A percentile compares a stretch with the other conserved stretches of the same genome.
These are phyloP conservation scores for Aspergillus piperis DNA, from an alignment of 2,329 filamentous ascomycete species.

Conservation along the genomic window DNA sequence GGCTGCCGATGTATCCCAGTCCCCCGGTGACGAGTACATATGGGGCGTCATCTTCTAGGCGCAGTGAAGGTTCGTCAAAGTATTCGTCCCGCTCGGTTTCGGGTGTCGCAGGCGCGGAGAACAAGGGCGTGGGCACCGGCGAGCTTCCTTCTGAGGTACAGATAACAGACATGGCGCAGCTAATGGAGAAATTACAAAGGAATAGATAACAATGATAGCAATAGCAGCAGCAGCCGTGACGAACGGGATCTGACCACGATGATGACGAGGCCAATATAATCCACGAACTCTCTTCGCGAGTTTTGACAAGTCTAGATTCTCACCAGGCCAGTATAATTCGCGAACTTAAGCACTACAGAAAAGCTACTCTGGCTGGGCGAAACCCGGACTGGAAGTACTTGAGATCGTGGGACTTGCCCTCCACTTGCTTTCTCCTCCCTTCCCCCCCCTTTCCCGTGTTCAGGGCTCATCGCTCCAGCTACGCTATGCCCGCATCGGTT, in stretches of 20 bases:
- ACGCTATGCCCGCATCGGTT: neutral
- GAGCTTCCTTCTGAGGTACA: slow-evolving; percentile 5
- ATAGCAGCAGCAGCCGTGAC: neutral
- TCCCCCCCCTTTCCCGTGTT: neutral
- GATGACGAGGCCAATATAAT: too few species aligned
- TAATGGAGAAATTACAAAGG: slow-evolving; percentile 3
- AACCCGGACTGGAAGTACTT: neutral
- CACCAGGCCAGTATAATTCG: too few species aligned
- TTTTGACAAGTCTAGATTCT: too few species aligned
- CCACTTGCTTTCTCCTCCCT: too few species aligned
- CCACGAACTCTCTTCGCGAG: too few species aligned
- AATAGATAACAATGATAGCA: neutral
- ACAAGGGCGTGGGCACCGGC: slow-evolving; percentile 7
- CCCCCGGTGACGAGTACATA: slow-evolving; percentile 46
- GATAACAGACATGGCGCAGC: neutral
- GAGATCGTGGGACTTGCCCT: too few species aligned
- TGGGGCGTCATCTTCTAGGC: slow-evolving; percentile 22
- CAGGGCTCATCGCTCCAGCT: too few species aligned
- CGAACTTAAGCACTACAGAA: neutral
- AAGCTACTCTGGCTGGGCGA: neutral
- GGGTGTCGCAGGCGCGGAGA: slow-evolving; percentile 13
- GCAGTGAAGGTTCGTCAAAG: neutral
- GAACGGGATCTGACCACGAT: too few species aligned
- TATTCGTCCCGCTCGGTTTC: slow-evolving; percentile 12
- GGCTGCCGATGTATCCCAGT: slow-evolving; percentile 43